A percentile compares a stretch with the other conserved stretches of the same genome.
Conservation (phyloP, 805 yeast species). For the Ogataea philodendri region DNA sequence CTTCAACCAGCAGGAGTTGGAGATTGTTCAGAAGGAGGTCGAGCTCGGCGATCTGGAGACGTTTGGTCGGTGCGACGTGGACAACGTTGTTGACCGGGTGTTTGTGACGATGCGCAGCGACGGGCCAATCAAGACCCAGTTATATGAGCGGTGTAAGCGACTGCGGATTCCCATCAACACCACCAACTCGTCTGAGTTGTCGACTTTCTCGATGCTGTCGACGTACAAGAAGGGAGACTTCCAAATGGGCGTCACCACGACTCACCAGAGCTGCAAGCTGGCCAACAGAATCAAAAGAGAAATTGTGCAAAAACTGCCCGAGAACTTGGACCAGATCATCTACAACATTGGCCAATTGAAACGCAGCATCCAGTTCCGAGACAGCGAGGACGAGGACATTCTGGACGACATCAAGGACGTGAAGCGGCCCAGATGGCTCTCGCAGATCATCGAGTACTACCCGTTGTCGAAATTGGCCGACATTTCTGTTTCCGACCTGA, state of each 20-base stretch:
- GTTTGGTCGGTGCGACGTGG: slow-evolving; percentile 63
- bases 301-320: slow-evolving; percentile 61
- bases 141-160: slow-evolving; percentile 52
- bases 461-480: slow-evolving; percentile 67
- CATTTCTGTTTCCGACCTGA: slow-evolving; percentile 57
- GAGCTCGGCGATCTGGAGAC: slow-evolving; percentile 45
- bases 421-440: slow-evolving; percentile 76
- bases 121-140: slow-evolving; percentile 35
- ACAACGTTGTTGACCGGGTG: slow-evolving; percentile 68
- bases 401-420: slow-evolving; percentile 46
- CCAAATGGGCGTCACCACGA: slow-evolving; percentile 80
- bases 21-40: slow-evolving; percentile 33
- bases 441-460: slow-evolving; percentile 87
- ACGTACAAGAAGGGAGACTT: slow-evolving; percentile 68
- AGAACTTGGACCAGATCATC: slow-evolving; percentile 67
- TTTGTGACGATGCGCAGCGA: slow-evolving; percentile 50
- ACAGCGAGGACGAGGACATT: slow-evolving; percentile 36
- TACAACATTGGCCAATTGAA: slow-evolving; percentile 67
- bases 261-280: slow-evolving; percentile 85
- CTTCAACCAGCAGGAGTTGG: slow-evolving; percentile 17
- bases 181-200: slow-evolving; percentile 65
- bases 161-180: slow-evolving; percentile 82
- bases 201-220: slow-evolving; percentile 76
- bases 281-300: slow-evolving; percentile 81
- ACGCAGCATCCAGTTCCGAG: slow-evolving; percentile 51